phyloP scores from a whole-genome alignment of 1,284 basidiomycete species.

The Hortiboletus rubellus region DNA sequence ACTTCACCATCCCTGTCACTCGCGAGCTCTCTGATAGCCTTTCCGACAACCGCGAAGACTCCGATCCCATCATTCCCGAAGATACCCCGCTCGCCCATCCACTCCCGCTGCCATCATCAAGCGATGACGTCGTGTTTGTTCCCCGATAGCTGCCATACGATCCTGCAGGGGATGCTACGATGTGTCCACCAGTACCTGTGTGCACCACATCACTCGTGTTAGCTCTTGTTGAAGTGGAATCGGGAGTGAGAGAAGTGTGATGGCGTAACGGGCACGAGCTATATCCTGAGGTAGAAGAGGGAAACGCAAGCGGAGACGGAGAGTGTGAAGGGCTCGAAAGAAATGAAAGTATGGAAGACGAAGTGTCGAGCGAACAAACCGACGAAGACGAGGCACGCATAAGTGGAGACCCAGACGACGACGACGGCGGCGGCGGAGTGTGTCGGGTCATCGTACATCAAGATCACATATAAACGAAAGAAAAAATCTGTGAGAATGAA shows the following conservation, averaged over 20 bases:
- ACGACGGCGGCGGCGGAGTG: not conserved
- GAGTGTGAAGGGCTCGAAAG: slow-evolving; percentile 2
- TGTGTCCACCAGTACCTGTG: slow-evolving; percentile 18
- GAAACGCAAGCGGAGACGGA: not conserved
- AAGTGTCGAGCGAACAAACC: not conserved
- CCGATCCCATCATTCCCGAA: slow-evolving; percentile 16
- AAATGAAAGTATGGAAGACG: slow-evolving; percentile 9
- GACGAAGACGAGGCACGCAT: not conserved
- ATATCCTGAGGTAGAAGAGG: not conserved
- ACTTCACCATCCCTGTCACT: not conserved
- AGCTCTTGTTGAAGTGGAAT: slow-evolving; percentile 9
- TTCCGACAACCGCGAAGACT: slow-evolving; percentile 14
- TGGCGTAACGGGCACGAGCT: not conserved
- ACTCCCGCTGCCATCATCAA: slow-evolving; percentile 16
- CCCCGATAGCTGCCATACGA: slow-evolving; percentile 24
- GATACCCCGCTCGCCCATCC: slow-evolving; percentile 20
- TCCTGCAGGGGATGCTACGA: slow-evolving; percentile 22
- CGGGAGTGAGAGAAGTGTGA: not conserved
- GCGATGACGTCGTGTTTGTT: slow-evolving; percentile 20
- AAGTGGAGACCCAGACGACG: not conserved
- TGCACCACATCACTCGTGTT: not conserved
- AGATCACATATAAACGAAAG: not conserved
- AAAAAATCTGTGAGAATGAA: slow-evolving; percentile 6
- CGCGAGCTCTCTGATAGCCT: not conserved
- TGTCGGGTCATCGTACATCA: slow-evolving; percentile 9